These are phyloP conservation scores for Solanum etuberosum DNA, from an alignment of 257 asterid genomes.

Conservation along the genomic window DNA sequence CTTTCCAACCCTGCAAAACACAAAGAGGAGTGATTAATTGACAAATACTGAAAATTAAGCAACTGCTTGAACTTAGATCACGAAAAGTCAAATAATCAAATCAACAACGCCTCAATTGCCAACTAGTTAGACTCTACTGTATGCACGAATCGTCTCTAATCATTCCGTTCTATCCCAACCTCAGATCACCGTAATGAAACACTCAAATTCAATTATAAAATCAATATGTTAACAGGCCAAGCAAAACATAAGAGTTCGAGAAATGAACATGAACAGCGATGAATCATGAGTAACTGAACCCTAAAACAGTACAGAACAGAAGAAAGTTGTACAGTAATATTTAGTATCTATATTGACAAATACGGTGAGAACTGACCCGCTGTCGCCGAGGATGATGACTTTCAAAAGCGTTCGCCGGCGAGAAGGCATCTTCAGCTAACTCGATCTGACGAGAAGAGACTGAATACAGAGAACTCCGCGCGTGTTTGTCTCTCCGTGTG, in stretches of 20 bases:
- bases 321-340: neutral
- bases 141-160: neutral
- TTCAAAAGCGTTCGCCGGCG: slow-evolving; percentile 95
- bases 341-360: neutral
- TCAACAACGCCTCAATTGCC: neutral
- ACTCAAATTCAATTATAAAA: neutral
- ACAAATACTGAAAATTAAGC: neutral
- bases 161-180: neutral
- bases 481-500: neutral
- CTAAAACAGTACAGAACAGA: neutral
- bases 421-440: slow-evolving; percentile 52
- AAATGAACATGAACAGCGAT: neutral
- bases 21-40: neutral
- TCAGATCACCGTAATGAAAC: neutral
- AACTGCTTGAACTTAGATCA: neutral
- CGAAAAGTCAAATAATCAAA: neutral
- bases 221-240: neutral
- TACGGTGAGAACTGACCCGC: slow-evolving; percentile 49
- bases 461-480: neutral
- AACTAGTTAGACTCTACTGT: neutral
- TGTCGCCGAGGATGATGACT: slow-evolving; percentile 99
- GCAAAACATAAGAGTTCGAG: neutral
- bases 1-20: slow-evolving; percentile 91
- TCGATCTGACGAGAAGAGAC: slow-evolving; percentile 11
- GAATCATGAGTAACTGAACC: neutral